Conservation (phyloP, 2,329 filamentous ascomycete genomes). For the Emericellopsis atlantica region DNA sequence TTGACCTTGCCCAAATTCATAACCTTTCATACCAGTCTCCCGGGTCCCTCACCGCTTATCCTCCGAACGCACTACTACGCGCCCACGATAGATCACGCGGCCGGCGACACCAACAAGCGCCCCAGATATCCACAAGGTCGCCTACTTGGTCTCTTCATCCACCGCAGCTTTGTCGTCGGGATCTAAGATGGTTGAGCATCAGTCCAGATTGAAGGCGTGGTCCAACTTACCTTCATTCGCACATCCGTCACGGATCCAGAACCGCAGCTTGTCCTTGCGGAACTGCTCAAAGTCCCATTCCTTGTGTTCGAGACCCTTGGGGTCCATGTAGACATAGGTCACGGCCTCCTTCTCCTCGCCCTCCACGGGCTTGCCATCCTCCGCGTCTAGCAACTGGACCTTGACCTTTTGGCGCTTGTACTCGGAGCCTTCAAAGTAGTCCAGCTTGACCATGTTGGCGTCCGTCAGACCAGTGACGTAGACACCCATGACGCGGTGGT, state of each 20-base stretch:
- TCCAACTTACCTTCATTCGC: conserved; percentile 24
- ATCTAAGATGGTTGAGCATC: conserved; percentile 6
- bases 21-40: no score
- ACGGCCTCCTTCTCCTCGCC: conserved; percentile 38
- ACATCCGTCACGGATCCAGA: conserved; percentile 40
- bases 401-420: conserved; percentile 47
- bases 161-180: conserved; percentile 7
- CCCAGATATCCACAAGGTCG: not conserved
- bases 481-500: conserved; percentile 57
- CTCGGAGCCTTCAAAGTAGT: conserved; percentile 69
- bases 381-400: conserved; percentile 37
- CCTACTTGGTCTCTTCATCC: not conserved
- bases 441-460: conserved; percentile 62
- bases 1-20: no score
- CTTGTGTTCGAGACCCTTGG: conserved; percentile 44
- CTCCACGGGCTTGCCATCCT: conserved; percentile 22
- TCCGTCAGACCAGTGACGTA: conserved; percentile 68
- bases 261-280: conserved; percentile 54
- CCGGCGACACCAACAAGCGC: not conserved
- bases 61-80: no score
- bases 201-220: not conserved
- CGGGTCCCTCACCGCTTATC: no score
- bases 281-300: conserved; percentile 91
- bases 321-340: conserved; percentile 51
- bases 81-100: not conserved